phyloP scores from a whole-genome alignment of 495 filamentous ascomycete species.

The Annulohypoxylon nitens region DNA sequence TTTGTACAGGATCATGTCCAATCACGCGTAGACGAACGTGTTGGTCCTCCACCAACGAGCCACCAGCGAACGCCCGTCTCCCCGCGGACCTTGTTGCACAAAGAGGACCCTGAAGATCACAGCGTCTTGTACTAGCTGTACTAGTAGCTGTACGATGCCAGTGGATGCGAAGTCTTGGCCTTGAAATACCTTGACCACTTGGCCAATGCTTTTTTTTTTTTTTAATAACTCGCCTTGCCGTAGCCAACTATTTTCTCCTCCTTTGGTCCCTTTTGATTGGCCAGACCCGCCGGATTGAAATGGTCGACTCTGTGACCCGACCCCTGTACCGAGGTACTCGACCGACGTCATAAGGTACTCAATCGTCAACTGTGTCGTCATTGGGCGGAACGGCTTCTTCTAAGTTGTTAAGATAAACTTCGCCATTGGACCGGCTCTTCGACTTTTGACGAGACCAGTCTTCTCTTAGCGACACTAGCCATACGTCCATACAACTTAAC shows the following conservation, averaged over 20 bases:
- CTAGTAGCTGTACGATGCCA: background rate
- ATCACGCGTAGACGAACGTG: conserved; percentile 34
- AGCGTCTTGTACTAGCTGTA: conserved; percentile 46
- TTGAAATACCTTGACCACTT: conserved; percentile 33
- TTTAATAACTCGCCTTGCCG: conserved; percentile 3
- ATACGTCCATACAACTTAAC: background rate
- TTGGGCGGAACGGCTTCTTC: conserved; percentile 43
- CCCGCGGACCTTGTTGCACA: conserved; percentile 45
- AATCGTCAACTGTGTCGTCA: conserved; percentile 45
- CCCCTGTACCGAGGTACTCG: conserved; percentile 30
- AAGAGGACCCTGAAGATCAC: conserved; percentile 49
- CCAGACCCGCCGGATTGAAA: conserved; percentile 28
- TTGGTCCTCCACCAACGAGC: conserved; percentile 25
- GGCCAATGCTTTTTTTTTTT: conserved; percentile 40
- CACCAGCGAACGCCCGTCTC: conserved; percentile 39
- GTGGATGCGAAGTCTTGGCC: conserved; percentile 43
- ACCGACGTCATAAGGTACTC: conserved; percentile 45
- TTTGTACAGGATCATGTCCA: conserved; percentile 27
- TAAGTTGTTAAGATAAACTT: conserved; percentile 16
- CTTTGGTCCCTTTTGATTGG: conserved; percentile 28
- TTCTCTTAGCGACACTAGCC: conserved; percentile 35
- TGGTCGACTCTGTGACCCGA: conserved; percentile 27
- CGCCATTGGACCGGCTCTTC: conserved; percentile 28
- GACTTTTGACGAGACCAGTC: conserved; percentile 27
- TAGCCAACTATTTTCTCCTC: conserved; percentile 20